Evolutionary conservation across 352 stramenopile species (phyloP), one percentile per base, ranked within the genome.

Genomic region (Phytophthora pseudosyringae): DNA sequence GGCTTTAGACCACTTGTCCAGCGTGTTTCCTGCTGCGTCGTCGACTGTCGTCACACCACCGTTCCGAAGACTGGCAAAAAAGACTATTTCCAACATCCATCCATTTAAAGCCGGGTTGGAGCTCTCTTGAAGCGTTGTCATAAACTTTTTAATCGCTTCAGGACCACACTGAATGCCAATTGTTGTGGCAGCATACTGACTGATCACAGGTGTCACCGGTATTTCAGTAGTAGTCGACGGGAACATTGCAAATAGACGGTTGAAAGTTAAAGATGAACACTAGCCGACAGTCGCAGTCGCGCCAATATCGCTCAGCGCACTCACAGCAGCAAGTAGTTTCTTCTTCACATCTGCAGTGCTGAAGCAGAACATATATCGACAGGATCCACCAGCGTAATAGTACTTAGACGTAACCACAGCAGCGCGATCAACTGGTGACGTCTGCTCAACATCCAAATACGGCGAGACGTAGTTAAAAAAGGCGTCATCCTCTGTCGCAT

Each of bases 41-140:
- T 64, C 47, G 6, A 55, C 46, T 4, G 50, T 21, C n/a, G 12
- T 13, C 16, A 59, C 4, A 46, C 46, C 31, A 11, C 32, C 26
- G 11, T 58, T 50, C 36, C 36, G 62, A 55, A 64, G 39, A 55
- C n/a, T 59, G 12, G 47, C 32, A 28, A 63, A 69, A n/a, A 65
- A 69, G 2, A 44, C n/a, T 8, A 64, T 35, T 21, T 59, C 53
- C 31, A 69, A 31, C 38, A 56, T 64, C 62, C 62, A 69, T 41
- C 45, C 40, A 33, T 70, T 39, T 25, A 55, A 51, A 3, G 36
- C 54, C 15, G 46, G 31, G 21, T 59, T 56, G 10, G 41, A 45
- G 12, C 6, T 21, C 2, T 43, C 36, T 49, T 13, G 16, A 31
- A 35, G 48, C n/a, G 29, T 54, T 4, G 46, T 31, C 29, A 49